Evolutionary conservation across 495 filamentous ascomycete genomes (phyloP), one percentile per base, ranked within the genome.

Genomic region (Penicillium cinerascens): DNA sequence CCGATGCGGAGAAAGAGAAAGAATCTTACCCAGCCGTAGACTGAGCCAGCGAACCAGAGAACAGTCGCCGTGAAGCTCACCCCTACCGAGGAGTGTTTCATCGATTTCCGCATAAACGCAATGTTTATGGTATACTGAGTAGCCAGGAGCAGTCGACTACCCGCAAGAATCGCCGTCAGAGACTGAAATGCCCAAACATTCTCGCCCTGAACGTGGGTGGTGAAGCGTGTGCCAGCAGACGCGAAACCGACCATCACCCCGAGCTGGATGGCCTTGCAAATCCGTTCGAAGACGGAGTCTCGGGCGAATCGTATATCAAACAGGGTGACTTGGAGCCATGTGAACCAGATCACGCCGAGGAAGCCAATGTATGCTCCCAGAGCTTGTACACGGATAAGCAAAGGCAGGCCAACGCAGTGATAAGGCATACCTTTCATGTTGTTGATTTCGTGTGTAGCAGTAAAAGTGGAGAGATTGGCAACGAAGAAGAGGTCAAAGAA

Each of bases 401-500:
- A 48, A 49, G 29, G 11, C 9, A 11, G 2, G 10, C n/a, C 40
- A 17, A 21, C 13, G 20, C 22, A 22, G 16, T 2, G 16, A 8
- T 16, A 38, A 26, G 17, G 0, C 49, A 59, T 36, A 75, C 74
- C 70, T 54, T 72, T 61, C 36, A 69, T 55, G 46, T 76, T 72
- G 51, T 71, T 70, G 51, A 86, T 79, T 16, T 81, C 72, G 56
- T 83, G 78, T 10, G 74, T 74, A 50, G 77, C 71, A 1, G 79
- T 79, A 56, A 87, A 86, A 10, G 81, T 83, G n/a, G 78, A 79
- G 16, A 87, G 64, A 57, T 86, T 87, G 41, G 84, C 83, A 17
- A 86, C 84, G 55, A 87, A 83, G 67, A 86, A 87, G 5, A 87
- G 69, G 61, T 87, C 84, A 57, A 80, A 86, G 67, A 87, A 87